Evolutionary conservation across 495 filamentous ascomycete species (phyloP), one percentile per base, ranked within the genome.

Genomic region (Geopyxis carbonaria): DNA sequence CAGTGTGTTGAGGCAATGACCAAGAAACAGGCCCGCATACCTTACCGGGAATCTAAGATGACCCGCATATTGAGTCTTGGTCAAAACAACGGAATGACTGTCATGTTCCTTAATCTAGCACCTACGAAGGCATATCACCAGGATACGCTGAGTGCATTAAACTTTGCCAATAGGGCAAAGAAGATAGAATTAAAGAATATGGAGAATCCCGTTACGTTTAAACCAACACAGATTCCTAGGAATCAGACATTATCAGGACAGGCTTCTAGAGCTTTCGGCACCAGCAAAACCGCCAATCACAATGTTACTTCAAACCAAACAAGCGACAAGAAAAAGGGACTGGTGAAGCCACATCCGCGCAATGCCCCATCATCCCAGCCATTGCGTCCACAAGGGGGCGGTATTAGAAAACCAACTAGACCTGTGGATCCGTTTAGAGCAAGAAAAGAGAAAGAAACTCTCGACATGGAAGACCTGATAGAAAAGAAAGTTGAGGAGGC

Each of bases 21-120:
- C 42, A 75, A 73, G 51, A 79, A 80, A 52, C 71, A 77, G 36
- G 69, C 70, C 36, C 73, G 89, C 16, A 87, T 95, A 43, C 89
- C 89, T 0, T 94, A 91, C 55, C 71, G 85, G 38, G 89, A 97
- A 57, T 82, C 76, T 18, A 97, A 95, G 64, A 94, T 95, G 89
- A 97, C 89, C 3, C 68, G 89, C 24, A 94, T 97, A 22, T 57
- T 97, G 21, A 86, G 78, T 0, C 62, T 94, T 8, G 89, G 89
- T 0, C 89, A 97, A 59, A 95, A 95, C 57, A 85, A 93, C 45
- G 87, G 89, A 9, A 67, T 93, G 30, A 94, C 86, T 0, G 66
- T 95, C 41, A 97, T 97, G 89, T 89, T 97, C 40, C 66, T 97
- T 25, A 37, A 94, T 53, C 69, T 95, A 0, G 86, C 89, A 80